Conservation (phyloP, 2,329 filamentous ascomycete species). For the Pyrenochaeta sp. region DNA sequence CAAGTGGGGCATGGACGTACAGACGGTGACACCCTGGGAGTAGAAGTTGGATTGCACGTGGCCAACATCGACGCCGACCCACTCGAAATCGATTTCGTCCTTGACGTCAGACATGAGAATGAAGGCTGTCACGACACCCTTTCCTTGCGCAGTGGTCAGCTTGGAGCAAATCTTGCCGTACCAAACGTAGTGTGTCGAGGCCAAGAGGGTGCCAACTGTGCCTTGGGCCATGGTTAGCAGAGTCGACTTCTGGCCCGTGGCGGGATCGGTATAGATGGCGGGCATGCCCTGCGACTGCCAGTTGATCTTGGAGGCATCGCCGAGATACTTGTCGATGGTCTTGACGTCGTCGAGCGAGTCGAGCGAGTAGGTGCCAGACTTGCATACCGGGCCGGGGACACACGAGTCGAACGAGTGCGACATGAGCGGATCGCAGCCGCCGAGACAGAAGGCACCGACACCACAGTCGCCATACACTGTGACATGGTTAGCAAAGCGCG, state of each 20-base stretch:
- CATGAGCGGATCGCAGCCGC: conserved; percentile 88
- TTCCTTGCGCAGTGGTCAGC: conserved; percentile 82
- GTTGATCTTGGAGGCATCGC: conserved; percentile 78
- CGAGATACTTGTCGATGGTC: conserved; percentile 82
- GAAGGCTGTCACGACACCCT: conserved; percentile 95
- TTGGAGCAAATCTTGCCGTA: conserved; percentile 90
- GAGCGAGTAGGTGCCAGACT: conserved; percentile 77
- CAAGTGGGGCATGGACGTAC: conserved; percentile 69
- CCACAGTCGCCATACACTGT: conserved; percentile 92
- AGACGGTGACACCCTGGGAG: conserved; percentile 90
- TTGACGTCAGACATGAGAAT: conserved; percentile 95
- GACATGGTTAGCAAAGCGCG: conserved; percentile 27
- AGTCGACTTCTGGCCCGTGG: conserved; percentile 51
- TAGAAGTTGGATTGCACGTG: conserved; percentile 95
- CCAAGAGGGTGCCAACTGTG: conserved; percentile 86
- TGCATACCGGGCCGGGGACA: conserved; percentile 81
- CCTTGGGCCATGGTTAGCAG: conserved; percentile 88
- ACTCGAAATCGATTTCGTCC: conserved; percentile 98
- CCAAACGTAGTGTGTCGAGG: conserved; percentile 90
- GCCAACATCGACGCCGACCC: conserved; percentile 79
- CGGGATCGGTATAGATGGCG: conserved; percentile 65
- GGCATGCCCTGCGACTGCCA: conserved; percentile 89
- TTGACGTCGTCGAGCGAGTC: conserved; percentile 72
- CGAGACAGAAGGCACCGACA: conserved; percentile 92
- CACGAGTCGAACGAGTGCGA: conserved; percentile 87